Evolutionary conservation across 306 rosid genomes (phyloP), one percentile per base, ranked within the genome.

Genomic region (Prunus davidiana): DNA sequence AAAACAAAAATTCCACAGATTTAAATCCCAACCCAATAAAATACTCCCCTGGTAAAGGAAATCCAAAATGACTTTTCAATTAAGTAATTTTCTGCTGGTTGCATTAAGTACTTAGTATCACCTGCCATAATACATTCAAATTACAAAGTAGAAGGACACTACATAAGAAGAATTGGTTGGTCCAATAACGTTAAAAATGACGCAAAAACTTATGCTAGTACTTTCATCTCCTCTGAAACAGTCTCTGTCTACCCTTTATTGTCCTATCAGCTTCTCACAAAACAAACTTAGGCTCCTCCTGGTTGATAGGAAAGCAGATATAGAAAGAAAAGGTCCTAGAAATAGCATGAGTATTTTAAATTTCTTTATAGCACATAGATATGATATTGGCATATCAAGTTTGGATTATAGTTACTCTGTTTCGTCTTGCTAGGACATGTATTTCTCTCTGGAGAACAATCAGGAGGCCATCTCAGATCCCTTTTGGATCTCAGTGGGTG

Each of bases 401-500:
- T 64, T 27, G 69, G 22, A 18, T 16, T 43, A 41, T 16, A 20
- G 68, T 30, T 50, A 28, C 61, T 18, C 50, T 41, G 66, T 57
- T 47, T 77, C 41, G 34, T 47, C 19, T 27, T 30, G 13, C 12
- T 34, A 68, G 64, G 80, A 68, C 68, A 22, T 34, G 67, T 50
- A 30, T 18, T 54, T 47, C 34, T 64, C 67, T 64, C 38, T 28
- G 27, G 45, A 61, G 52, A 58, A 63, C 28, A 65, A 77, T 22
- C 10, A 45, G 62, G 61, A 57, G 30, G 50, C 22, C 34, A 24
- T 73, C 34, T 18, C 2, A 32, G 67, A 52, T 30, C 67, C 25
- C 16, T 16, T 54, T 52, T 38, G n/a, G 25, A 77, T 82, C 32
- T 43, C 28, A 77, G 73, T 82, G 82, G 74, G 64, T 54, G 63